A percentile compares a stretch with the other conserved stretches of the same genome.
These are phyloP conservation scores for Globomyces sp. DNA, from an alignment of 371 early-diverging fungal species.

Conservation along the genomic window DNA sequence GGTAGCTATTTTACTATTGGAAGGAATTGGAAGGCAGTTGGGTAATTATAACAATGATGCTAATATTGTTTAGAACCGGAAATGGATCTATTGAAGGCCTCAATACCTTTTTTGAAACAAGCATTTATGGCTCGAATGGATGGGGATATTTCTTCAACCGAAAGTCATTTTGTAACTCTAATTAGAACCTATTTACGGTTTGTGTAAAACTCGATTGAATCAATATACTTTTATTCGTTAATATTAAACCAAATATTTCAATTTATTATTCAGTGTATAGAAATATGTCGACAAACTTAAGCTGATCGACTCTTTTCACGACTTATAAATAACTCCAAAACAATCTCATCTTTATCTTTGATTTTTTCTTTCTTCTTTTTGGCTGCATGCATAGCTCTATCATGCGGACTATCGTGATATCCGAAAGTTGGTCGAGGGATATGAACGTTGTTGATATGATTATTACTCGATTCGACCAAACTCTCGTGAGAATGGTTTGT, in stretches of 20 bases:
- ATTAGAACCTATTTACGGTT: background rate
- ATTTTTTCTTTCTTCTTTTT: background rate
- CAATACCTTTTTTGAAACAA: slow-evolving; percentile 56
- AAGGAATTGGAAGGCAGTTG: slow-evolving; percentile 89
- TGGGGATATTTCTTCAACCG: slow-evolving; percentile 1
- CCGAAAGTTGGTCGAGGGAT: background rate
- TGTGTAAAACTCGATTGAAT: background rate
- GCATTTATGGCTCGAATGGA: slow-evolving; percentile 14
- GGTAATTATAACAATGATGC: too few relatives aligned
- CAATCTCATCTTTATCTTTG: slow-evolving; percentile 2
- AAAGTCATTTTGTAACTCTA: background rate
- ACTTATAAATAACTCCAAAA: background rate
- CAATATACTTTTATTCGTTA: background rate
- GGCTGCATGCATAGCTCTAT: background rate
- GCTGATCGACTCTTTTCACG: slow-evolving; percentile 12
- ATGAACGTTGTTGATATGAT: too few relatives aligned
- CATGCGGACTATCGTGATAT: background rate
- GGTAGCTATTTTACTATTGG: slow-evolving; percentile 84
- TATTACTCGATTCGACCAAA: too few relatives aligned
- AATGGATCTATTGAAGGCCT: slow-evolving; percentile 84
- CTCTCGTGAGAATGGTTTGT: too few relatives aligned
- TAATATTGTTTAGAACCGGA: slow-evolving; percentile 60
- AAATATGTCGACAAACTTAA: background rate
- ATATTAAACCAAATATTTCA: background rate
- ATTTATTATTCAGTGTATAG: too few relatives aligned